phyloP scores from a whole-genome alignment of 2,329 filamentous ascomycete genomes.

The Colletotrichum sp. region DNA sequence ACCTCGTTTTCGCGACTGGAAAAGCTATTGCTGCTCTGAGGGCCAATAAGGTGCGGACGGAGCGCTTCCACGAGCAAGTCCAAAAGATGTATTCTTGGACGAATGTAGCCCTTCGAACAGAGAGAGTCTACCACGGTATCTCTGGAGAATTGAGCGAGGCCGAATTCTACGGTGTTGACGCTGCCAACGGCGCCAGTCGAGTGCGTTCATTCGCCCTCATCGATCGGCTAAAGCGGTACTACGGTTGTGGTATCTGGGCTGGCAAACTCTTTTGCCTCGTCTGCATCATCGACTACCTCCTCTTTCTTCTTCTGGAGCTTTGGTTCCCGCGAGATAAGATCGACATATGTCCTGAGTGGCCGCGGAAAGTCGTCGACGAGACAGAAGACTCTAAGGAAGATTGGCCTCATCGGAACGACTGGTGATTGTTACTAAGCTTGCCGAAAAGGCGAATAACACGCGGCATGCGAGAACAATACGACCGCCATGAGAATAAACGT shows the following conservation, averaged over 20 bases:
- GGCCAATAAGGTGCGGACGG: conserved; percentile 85
- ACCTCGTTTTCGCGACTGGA: conserved; percentile 87
- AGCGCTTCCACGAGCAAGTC: conserved; percentile 95
- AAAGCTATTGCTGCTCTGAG: conserved; percentile 87
- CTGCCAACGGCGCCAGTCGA: conserved; percentile 71
- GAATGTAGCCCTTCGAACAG: conserved; percentile 91
- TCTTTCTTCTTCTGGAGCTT: conserved; percentile 88
- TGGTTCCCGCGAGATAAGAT: conserved; percentile 85
- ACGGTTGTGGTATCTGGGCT: conserved; percentile 97
- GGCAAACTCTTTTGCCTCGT: conserved; percentile 97
- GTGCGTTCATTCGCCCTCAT: conserved; percentile 91
- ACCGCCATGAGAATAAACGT: not conserved
- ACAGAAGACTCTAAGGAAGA: conserved; percentile 22
- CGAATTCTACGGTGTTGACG: conserved; percentile 86
- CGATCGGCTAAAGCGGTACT: conserved; percentile 93
- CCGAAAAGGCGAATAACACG: not conserved
- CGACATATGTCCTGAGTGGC: conserved; percentile 91
- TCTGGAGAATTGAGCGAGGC: conserved; percentile 83
- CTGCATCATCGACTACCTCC: conserved; percentile 89
- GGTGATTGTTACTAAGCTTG: not conserved
- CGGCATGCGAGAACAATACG: not conserved
- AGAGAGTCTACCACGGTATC: conserved; percentile 94
- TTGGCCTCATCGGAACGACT: not conserved
- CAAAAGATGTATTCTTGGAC: conserved; percentile 99
- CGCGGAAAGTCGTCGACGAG: conserved; percentile 65